Evolutionary conservation across 2,329 filamentous ascomycete genomes (phyloP).

Genomic region (Aspergillus novofumigatus): DNA sequence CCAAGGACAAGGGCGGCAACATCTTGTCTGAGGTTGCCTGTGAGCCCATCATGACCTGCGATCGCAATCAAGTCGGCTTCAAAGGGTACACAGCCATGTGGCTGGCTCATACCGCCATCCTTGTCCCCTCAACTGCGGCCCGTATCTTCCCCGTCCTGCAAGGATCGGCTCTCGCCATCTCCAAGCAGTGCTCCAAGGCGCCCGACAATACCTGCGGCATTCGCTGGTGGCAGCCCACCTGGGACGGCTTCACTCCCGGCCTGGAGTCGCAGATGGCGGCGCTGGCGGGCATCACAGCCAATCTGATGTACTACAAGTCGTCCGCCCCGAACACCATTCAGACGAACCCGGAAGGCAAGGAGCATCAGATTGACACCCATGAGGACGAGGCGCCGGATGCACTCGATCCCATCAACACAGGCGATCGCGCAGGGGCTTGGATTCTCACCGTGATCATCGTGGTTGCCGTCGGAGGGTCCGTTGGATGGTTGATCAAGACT

Average conservation of each 20-base stretch:
- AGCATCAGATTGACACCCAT: slow-evolving; percentile 25
- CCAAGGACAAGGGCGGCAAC: slow-evolving; percentile 37
- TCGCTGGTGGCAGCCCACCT: slow-evolving; percentile 52
- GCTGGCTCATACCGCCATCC: slow-evolving; percentile 54
- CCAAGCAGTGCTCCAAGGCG: slow-evolving; percentile 56
- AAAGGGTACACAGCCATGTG: slow-evolving; percentile 65
- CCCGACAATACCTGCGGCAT: slow-evolving; percentile 57
- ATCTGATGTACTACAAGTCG: slow-evolving; percentile 46
- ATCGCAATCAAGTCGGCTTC: slow-evolving; percentile 65
- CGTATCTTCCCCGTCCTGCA: slow-evolving; percentile 54
- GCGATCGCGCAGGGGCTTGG: slow-evolving; percentile 29
- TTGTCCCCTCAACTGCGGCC: slow-evolving; percentile 54
- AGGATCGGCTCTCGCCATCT: slow-evolving; percentile 55
- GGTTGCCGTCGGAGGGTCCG: not conserved
- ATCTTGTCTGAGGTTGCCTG: slow-evolving; percentile 63
- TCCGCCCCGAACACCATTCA: slow-evolving; percentile 36
- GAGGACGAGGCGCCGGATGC: slow-evolving; percentile 11
- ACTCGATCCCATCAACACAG: slow-evolving; percentile 12
- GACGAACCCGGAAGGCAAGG: slow-evolving; percentile 51
- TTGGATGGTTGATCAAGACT: slow-evolving; percentile 4
- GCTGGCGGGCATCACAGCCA: slow-evolving; percentile 59
- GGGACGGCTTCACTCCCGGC: slow-evolving; percentile 50
- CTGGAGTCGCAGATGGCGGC: slow-evolving; percentile 66
- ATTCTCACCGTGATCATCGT: slow-evolving; percentile 27
- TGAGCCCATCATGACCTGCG: slow-evolving; percentile 57